Percentiles rank a stretch among this genome's conserved stretches.
Evolutionary conservation across 2,329 filamentous ascomycete species (phyloP).

Genomic region (Paraconiothyrium sp.): DNA sequence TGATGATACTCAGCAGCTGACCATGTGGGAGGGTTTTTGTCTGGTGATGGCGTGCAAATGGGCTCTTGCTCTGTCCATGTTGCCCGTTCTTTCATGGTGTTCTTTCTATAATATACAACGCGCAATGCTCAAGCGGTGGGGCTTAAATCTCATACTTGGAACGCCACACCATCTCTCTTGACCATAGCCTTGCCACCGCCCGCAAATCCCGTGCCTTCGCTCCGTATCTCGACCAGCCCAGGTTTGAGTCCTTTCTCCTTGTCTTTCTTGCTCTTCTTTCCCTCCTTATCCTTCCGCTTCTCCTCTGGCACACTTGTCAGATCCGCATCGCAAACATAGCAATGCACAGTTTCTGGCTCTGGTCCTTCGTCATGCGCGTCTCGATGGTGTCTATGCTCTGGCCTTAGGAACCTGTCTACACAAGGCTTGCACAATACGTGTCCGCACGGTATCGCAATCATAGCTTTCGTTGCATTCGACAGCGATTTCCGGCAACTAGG

Average conservation of each 20-base stretch:
- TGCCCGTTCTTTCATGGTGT: background rate
- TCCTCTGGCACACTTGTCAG: constrained; percentile 60
- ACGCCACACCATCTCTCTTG: constrained; percentile 79
- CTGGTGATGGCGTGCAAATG: background rate
- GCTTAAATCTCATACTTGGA: constrained; percentile 62
- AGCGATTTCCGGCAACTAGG: constrained; percentile 86
- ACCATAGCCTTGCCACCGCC: constrained; percentile 85
- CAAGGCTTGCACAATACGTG: constrained; percentile 91
- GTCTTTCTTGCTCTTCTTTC: constrained; percentile 53
- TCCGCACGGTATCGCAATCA: constrained; percentile 86
- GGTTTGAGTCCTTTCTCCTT: constrained; percentile 69
- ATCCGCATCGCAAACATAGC: constrained; percentile 88
- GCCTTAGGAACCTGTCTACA: constrained; percentile 79
- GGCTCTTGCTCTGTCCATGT: background rate
- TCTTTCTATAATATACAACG: background rate
- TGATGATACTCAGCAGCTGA: too few relatives aligned
- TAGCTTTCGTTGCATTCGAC: constrained; percentile 82
- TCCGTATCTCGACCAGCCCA: constrained; percentile 80
- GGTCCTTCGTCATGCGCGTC: constrained; percentile 66
- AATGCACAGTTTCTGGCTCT: constrained; percentile 67
- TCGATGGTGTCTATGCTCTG: constrained; percentile 46
- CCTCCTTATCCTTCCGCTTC: constrained; percentile 49
- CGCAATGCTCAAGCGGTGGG: background rate
- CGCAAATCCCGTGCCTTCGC: constrained; percentile 92
- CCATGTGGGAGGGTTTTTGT: too few relatives aligned